Evolutionary conservation across 768 basidiomycete genomes (phyloP).

Genomic region (Agrocybe praecox): DNA sequence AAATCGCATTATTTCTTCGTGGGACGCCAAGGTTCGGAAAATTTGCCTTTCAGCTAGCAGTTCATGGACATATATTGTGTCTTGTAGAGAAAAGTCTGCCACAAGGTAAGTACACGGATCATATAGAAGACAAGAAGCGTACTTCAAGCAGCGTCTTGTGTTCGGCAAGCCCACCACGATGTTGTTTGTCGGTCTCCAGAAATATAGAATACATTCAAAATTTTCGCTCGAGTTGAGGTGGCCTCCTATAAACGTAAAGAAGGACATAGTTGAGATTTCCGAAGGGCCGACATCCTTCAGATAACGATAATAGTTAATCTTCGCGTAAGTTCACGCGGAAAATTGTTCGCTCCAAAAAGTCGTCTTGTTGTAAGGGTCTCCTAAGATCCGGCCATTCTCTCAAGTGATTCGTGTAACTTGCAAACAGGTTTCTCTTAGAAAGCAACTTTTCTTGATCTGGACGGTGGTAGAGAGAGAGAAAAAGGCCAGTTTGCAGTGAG

Average conservation of each 20-base stretch:
- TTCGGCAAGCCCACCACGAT: neutral
- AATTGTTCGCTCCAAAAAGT: neutral
- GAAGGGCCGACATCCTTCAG: neutral
- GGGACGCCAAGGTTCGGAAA: neutral
- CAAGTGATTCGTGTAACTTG: no score
- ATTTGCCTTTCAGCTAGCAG: neutral
- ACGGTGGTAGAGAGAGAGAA: no score
- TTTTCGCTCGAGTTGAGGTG: neutral
- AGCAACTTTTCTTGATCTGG: no score
- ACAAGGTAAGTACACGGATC: slow-evolving; percentile 3
- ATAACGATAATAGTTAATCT: neutral
- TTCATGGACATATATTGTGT: neutral
- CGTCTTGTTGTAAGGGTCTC: neutral
- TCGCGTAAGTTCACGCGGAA: neutral
- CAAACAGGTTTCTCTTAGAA: no score
- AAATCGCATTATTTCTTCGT: slow-evolving; percentile 6
- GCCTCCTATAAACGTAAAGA: no score
- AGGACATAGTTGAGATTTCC: no score
- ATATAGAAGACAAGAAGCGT: neutral
- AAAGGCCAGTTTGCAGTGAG: no score
- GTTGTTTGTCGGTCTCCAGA: neutral
- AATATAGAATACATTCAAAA: neutral
- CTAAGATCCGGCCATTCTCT: neutral
- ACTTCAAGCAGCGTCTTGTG: neutral
- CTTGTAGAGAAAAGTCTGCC: slow-evolving; percentile 3